A percentile compares a stretch with the other conserved stretches of the same genome.
These are phyloP conservation scores for Fusarium caatingaense DNA, from an alignment of 2,329 filamentous ascomycete genomes.

Conservation along the genomic window DNA sequence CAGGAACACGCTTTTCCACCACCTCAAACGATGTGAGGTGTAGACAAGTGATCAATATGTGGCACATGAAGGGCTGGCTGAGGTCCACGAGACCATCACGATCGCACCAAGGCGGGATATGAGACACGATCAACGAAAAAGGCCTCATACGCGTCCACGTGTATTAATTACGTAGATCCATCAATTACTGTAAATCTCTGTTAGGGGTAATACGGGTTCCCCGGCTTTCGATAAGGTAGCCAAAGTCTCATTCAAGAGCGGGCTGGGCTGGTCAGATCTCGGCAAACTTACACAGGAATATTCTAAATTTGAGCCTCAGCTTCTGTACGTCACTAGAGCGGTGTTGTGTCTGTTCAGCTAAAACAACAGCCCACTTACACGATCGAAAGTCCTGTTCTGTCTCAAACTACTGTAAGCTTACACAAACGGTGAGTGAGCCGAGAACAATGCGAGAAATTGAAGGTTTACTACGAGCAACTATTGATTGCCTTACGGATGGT, in stretches of 20 bases:
- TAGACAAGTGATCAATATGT: conserved; percentile 29
- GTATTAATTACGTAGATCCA: conserved; percentile 12
- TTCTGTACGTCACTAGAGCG: conserved; percentile 7
- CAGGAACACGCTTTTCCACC: conserved; percentile 3
- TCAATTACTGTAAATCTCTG: not conserved
- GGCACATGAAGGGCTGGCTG: conserved; percentile 33
- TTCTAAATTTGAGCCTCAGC: not conserved
- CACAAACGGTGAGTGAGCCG: not conserved
- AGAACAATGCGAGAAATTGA: not conserved
- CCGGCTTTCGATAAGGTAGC: not conserved
- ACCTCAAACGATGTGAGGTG: not conserved
- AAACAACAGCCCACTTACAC: not conserved
- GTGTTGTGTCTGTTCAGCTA: conserved; percentile 2
- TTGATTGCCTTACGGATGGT: not conserved
- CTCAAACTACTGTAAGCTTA: not conserved
- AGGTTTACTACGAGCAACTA: not conserved
- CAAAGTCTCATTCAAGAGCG: not conserved
- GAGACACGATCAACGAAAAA: conserved; percentile 27
- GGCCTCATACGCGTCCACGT: conserved; percentile 26
- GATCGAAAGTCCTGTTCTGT: not conserved
- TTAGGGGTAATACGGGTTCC: not conserved
- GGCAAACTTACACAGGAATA: not conserved
- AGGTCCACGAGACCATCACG: conserved; percentile 36
- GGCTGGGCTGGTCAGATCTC: not conserved
- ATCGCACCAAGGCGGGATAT: conserved; percentile 23